Percentiles rank a stretch among this genome's conserved stretches.
phyloP scores from a whole-genome alignment of 73 alveolate genomes.

The Blepharisma stoltei region DNA sequence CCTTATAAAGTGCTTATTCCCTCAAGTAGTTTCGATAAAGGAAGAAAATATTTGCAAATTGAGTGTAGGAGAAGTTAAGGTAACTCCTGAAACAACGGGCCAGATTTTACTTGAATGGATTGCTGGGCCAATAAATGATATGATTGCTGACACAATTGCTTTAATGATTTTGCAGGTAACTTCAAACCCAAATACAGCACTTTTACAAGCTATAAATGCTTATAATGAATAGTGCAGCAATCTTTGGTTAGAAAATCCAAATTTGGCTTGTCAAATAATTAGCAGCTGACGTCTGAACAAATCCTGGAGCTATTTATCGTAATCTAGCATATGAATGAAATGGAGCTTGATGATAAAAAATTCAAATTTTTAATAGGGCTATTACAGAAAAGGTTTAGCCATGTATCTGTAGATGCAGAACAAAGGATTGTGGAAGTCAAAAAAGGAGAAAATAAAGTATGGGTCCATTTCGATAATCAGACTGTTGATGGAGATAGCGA shows the following conservation, averaged over 20 bases:
- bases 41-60: constrained; percentile 9
- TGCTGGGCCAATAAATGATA: constrained; percentile 52
- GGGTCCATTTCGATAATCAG: constrained; percentile 1
- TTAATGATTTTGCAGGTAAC: constrained; percentile 46
- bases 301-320: no score
- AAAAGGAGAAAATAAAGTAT: not conserved
- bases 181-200: constrained; percentile 55
- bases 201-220: constrained; percentile 48
- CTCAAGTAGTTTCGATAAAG: constrained; percentile 17
- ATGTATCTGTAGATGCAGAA: not conserved
- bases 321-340: no score
- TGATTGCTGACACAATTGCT: constrained; percentile 57
- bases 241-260: no score
- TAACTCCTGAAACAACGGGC: constrained; percentile 21
- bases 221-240: no score
- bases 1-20: constrained; percentile 37
- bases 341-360: not conserved
- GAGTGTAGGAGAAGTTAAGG: constrained; percentile 32
- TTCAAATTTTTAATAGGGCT: not conserved
- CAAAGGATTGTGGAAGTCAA: not conserved
- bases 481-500: not conserved
- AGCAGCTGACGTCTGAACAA: no score
- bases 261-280: no score
- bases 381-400: constrained; percentile 1
- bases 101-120: constrained; percentile 44